Base-by-base conservation (phyloP, 1,284 basidiomycete genomes). In the Naganishia sp. region DNA sequence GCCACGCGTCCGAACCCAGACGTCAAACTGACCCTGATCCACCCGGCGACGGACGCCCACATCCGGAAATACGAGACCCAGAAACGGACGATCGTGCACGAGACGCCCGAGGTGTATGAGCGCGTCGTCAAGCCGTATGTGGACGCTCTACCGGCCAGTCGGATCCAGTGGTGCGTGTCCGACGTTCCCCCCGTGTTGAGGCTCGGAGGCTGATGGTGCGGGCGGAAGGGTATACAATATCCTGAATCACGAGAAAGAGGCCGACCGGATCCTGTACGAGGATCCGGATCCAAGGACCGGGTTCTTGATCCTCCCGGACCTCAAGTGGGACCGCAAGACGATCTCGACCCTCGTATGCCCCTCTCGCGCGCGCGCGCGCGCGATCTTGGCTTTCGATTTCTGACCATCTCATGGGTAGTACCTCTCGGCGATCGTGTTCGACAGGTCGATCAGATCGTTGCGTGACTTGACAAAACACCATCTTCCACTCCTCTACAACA, bases 51-150 rank as follows among this genome's bases (percentile, higher is more conserved):
- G 0, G 87, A 90, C 15, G 84, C 86, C 0, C 92, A 94, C 73
- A 86, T 94, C 68, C 83, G 83, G 68, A 94, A 95, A 88, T 95
- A 97, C 78, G 87, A 89, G 0, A 84, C 81, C 39, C 94, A 97
- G 76, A 82, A 84, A 18, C 81, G 85, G 2, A 73, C 85, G 44
- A 85, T 98, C 77, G 84, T 98, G 10, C 82, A 81, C 44, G 94
- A 97, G 79, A 94, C 92, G 0, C 89, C 90, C 0, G 84, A 84
- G 39, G 69, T 92, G 16, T 95, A 92, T 75, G 76, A 82, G 45
- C 73, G 77, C 2, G 83, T 92, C 61, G 90, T 92, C 4, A 83
- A 83, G 72, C 90, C 90, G 0, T 97, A 90, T 75, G 91, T 96
- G 65, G 76, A 82, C 3, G 82, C 84, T 1, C 87, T 95, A 68